phyloP scores from a whole-genome alignment of 768 basidiomycete species.

The Boletus subparvulus region DNA sequence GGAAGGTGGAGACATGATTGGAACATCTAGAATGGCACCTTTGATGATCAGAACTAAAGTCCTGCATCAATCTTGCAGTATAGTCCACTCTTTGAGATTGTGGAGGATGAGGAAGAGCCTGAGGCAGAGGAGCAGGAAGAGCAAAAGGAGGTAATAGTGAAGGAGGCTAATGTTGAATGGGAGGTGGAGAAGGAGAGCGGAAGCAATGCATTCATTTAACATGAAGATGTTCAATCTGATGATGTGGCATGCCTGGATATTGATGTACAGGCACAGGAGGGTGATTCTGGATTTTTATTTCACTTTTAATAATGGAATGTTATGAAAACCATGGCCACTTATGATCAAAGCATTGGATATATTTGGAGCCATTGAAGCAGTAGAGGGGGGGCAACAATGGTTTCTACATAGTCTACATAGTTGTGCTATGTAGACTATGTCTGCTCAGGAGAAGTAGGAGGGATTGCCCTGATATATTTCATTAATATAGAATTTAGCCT shows the following conservation, averaged over 20 bases:
- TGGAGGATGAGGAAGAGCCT: neutral
- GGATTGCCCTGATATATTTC: too few species aligned
- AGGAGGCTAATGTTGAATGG: neutral
- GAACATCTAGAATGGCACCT: neutral
- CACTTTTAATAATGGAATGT: neutral
- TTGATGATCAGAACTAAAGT: neutral
- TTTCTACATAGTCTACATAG: neutral
- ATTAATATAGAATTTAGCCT: too few species aligned
- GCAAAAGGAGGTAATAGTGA: too few species aligned
- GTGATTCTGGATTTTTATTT: neutral
- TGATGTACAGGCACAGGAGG: slow-evolving; percentile 2
- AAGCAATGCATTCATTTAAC: neutral
- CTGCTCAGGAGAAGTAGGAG: neutral
- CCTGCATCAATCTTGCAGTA: neutral
- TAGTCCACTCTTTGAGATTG: neutral
- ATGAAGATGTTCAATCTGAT: slow-evolving; percentile 4
- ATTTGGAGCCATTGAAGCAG: neutral
- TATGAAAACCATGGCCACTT: neutral
- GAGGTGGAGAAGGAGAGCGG: neutral
- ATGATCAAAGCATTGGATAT: neutral
- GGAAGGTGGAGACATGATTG: neutral
- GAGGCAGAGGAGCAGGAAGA: too few species aligned
- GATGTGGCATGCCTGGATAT: neutral
- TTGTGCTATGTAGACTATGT: neutral
- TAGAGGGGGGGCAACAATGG: neutral